Conservation (phyloP, 2,329 filamentous ascomycete genomes). For the Aspergillus quadricinctus region DNA sequence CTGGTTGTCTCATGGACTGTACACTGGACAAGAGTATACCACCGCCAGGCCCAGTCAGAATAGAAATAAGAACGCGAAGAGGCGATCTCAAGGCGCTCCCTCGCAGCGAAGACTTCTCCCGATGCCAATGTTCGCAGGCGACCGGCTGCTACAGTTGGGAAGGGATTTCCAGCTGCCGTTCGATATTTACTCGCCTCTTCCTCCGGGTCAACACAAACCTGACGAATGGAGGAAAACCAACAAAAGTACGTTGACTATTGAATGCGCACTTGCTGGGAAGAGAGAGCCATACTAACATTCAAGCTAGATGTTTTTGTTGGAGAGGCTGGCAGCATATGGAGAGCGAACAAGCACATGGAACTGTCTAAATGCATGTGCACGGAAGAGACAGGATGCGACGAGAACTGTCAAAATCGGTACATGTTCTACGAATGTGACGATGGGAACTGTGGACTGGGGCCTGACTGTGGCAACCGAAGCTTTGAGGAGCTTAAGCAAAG, state of each 20-base stretch:
- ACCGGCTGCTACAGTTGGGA: conserved; percentile 65
- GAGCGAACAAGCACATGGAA: conserved; percentile 69
- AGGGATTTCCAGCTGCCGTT: conserved; percentile 86
- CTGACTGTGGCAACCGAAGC: conserved; percentile 79
- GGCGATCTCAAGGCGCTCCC: conserved; percentile 23
- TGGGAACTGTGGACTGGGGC: conserved; percentile 76
- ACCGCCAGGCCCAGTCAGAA: conserved; percentile 47
- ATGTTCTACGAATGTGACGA: conserved; percentile 98
- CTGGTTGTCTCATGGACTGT: conserved; percentile 79
- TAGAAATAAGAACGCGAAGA: conserved; percentile 39
- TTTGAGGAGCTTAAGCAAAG: conserved; percentile 77
- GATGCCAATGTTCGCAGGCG: conserved; percentile 71
- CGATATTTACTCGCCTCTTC: conserved; percentile 82
- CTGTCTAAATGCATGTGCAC: conserved; percentile 75
- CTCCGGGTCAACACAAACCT: conserved; percentile 81
- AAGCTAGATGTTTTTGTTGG: conserved; percentile 81
- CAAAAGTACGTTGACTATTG: conserved; percentile 63
- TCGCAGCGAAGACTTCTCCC: conserved; percentile 54
- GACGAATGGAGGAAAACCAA: conserved; percentile 90
- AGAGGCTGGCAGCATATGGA: conserved; percentile 75
- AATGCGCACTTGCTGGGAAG: neutral
- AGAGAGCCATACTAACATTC: conserved; percentile 26
- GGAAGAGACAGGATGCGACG: conserved; percentile 74
- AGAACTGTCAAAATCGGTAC: conserved; percentile 87
- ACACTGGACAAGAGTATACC: conserved; percentile 68